Conservation (phyloP, 2,329 filamentous ascomycete genomes). For the Clonostachys solani region DNA sequence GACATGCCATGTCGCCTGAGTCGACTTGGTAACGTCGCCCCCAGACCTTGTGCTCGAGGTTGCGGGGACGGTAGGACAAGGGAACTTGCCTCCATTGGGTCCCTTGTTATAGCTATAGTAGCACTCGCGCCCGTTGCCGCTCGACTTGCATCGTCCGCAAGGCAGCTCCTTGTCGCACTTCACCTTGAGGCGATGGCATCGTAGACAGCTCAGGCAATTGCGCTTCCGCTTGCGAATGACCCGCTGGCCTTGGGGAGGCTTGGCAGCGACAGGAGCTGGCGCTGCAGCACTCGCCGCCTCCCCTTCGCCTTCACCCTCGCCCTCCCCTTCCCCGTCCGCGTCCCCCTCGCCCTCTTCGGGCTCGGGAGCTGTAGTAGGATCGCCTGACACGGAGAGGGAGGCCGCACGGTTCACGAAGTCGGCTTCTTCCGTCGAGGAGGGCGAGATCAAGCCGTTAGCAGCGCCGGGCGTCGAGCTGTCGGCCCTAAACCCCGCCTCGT, state of each 20-base stretch:
- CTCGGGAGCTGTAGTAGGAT: not conserved
- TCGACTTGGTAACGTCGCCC: constrained; percentile 16
- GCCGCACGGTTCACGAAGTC: constrained; percentile 5
- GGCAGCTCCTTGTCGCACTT: constrained; percentile 31
- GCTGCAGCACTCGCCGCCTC: not conserved
- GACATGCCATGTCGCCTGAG: constrained; percentile 23
- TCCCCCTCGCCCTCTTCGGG: not conserved
- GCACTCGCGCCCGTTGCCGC: constrained; percentile 25
- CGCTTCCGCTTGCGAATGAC: constrained; percentile 26
- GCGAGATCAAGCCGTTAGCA: constrained; percentile 18
- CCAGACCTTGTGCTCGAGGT: constrained; percentile 2
- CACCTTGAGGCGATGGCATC: constrained; percentile 29
- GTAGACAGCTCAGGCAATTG: constrained; percentile 26
- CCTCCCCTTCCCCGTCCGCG: not conserved
- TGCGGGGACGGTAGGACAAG: constrained; percentile 17
- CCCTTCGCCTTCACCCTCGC: not conserved
- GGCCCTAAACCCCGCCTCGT: not conserved
- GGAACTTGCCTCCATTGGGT: constrained; percentile 25
- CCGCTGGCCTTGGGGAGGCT: constrained; percentile 7
- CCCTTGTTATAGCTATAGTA: constrained; percentile 31
- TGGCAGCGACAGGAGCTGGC: not conserved
- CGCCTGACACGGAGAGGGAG: not conserved
- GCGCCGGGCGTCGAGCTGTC: constrained; percentile 2
- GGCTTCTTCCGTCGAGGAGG: constrained; percentile 17
- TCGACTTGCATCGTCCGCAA: constrained; percentile 24